Evolutionary conservation across 164 flowering plant species (phyloP).

Genomic region (Liquidambar formosana): DNA sequence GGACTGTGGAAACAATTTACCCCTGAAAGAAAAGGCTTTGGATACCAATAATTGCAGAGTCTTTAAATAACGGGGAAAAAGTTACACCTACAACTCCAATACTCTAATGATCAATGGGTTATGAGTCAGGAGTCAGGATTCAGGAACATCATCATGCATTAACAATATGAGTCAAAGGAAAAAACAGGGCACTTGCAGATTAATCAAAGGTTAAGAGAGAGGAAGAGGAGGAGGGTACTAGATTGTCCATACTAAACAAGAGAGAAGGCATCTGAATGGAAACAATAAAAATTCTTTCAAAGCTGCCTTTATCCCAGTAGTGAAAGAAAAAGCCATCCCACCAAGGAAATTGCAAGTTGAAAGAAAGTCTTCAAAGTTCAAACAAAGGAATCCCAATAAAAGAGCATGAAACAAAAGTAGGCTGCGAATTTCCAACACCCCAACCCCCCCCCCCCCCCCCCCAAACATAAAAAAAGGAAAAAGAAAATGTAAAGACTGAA

Average conservation of each 20-base stretch:
- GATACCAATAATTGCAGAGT: slow-evolving; percentile 16
- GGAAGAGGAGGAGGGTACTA: neutral
- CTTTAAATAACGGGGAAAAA: slow-evolving; percentile 9
- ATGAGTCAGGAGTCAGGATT: neutral
- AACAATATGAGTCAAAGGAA: neutral
- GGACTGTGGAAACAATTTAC: neutral
- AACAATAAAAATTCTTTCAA: slow-evolving; percentile 5
- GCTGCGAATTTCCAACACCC: too few species aligned
- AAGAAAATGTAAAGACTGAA: too few species aligned
- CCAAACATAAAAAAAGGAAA: too few species aligned
- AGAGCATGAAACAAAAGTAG: neutral
- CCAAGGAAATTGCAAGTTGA: neutral
- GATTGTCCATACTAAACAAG: neutral
- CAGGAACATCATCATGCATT: slow-evolving; percentile 12
- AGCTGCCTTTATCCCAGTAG: neutral
- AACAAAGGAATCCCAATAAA: slow-evolving; percentile 1
- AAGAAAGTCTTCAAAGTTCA: neutral
- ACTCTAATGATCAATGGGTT: too few species aligned
- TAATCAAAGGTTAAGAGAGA: neutral
- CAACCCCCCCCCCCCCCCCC: too few species aligned
- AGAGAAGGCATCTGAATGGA: neutral
- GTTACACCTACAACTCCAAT: neutral
- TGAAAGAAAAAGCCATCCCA: slow-evolving; percentile 14
- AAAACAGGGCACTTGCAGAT: slow-evolving; percentile 1
- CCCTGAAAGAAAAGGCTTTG: neutral